Conservation (phyloP, 225 moss, liverwort and hornwort species). For the Sphagnum contortum region DNA sequence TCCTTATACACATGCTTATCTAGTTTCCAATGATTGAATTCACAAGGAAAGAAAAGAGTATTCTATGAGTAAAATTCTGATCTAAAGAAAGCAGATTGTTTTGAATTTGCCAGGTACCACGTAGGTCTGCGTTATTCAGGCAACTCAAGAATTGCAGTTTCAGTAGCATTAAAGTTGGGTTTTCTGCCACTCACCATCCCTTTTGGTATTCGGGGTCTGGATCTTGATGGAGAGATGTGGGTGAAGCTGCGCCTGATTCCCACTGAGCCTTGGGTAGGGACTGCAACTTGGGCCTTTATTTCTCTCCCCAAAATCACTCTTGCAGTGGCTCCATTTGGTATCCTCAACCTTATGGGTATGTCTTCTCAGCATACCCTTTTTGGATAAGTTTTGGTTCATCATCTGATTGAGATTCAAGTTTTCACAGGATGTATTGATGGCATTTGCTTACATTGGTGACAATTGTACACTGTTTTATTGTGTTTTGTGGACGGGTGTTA, state of each 20-base stretch:
- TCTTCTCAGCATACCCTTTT: constrained; percentile 3
- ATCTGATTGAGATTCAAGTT: too few species aligned
- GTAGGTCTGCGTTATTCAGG: constrained; percentile 91
- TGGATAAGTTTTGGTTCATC: too few species aligned
- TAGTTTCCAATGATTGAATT: too few species aligned
- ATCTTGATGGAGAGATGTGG: constrained; percentile 95
- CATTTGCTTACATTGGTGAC: constrained; percentile 14
- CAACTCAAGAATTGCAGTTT: constrained; percentile 77
- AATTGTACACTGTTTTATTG: background rate
- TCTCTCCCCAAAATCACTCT: constrained; percentile 82
- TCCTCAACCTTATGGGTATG: constrained; percentile 87
- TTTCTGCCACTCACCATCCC: constrained; percentile 69
- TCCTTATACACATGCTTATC: too few species aligned
- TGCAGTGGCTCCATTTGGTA: constrained; percentile 79
- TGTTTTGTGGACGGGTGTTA: too few species aligned
- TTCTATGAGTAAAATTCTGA: too few species aligned
- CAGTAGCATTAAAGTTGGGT: constrained; percentile 56
- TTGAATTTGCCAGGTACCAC: constrained; percentile 45
- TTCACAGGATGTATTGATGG: background rate
- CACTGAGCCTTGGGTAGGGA: constrained; percentile 87
- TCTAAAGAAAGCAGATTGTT: too few species aligned
- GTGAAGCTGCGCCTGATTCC: constrained; percentile 92
- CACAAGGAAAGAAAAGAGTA: too few species aligned
- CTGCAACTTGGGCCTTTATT: constrained; percentile 97
- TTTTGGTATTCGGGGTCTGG: constrained; percentile 78